Evolutionary conservation across 2,329 filamentous ascomycete genomes (phyloP).

Genomic region (Sclerotinia subarctica): DNA sequence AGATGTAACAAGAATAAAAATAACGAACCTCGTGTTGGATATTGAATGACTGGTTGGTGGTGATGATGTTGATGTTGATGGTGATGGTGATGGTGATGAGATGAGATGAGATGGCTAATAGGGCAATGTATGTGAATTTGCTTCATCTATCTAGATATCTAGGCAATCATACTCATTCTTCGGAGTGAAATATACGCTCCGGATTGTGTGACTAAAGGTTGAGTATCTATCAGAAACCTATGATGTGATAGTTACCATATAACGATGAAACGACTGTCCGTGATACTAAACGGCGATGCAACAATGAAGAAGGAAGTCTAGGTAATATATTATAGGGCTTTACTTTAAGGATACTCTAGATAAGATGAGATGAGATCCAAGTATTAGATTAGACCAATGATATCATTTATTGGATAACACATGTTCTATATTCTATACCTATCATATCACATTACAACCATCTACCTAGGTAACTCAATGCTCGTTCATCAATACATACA

Average conservation of each 20-base stretch:
- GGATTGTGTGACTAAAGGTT: not conserved
- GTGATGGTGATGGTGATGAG: too few relatives aligned
- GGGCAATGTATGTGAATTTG: not conserved
- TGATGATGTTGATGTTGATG: not conserved
- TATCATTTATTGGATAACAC: too few relatives aligned
- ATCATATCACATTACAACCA: not conserved
- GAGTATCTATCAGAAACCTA: conserved; percentile 3
- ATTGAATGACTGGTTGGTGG: not conserved
- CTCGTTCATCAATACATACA: not conserved
- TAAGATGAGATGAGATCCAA: conserved; percentile 16
- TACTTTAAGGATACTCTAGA: too few relatives aligned
- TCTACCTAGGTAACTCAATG: too few relatives aligned
- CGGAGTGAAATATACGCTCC: not conserved
- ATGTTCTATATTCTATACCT: too few relatives aligned
- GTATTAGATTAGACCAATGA: not conserved
- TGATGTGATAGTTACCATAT: not conserved
- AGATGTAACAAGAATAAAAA: conserved; percentile 1
- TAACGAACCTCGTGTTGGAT: not conserved
- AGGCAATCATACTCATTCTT: too few relatives aligned
- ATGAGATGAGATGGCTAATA: not conserved
- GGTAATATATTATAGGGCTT: conserved; percentile 1
- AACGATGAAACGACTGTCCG: conserved; percentile 2
- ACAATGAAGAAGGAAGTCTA: not conserved
- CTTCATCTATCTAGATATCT: not conserved
- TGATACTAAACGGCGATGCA: conserved; percentile 8